Percentiles rank a stretch among this genome's conserved stretches.
phyloP scores from a whole-genome alignment of 345 rosid genomes.

The Ailanthus altissimus region DNA sequence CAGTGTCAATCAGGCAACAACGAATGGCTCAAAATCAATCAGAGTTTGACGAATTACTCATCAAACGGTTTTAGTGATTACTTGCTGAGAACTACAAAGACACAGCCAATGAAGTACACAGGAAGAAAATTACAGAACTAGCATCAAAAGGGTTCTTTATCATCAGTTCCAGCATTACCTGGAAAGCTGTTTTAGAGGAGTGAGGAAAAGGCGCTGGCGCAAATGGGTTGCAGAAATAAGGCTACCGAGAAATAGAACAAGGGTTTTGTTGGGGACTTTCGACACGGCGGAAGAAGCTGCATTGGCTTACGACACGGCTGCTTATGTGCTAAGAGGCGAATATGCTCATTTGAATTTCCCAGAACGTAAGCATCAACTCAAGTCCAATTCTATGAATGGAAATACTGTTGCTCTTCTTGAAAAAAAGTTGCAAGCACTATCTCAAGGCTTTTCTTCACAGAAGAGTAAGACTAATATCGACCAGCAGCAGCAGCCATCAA shows the following conservation, averaged over 20 bases:
- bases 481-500: conserved; percentile 8
- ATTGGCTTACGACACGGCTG: conserved; percentile 86
- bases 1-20: conserved; percentile 17
- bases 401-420: conserved; percentile 65
- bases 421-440: conserved; percentile 64
- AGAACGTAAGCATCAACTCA: conserved; percentile 57
- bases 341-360: conserved; percentile 92
- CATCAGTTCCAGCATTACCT: conserved; percentile 29
- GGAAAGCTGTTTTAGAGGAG: conserved; percentile 89
- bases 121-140: conserved; percentile 41
- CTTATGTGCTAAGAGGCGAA: conserved; percentile 83
- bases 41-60: conserved; percentile 30
- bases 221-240: conserved; percentile 99
- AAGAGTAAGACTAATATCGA: conserved; percentile 22
- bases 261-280: conserved; percentile 96
- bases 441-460: conserved; percentile 38
- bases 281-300: conserved; percentile 97
- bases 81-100: conserved; percentile 62
- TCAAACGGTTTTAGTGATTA: conserved; percentile 48
- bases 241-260: conserved; percentile 87
- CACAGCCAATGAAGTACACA: conserved; percentile 64
- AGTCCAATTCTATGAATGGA: conserved; percentile 44
- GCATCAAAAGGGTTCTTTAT: conserved; percentile 31
- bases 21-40: conserved; percentile 57
- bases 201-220: conserved; percentile 97